Evolutionary conservation across 345 rosid species (phyloP).

Genomic region (Carallia brachiata): DNA sequence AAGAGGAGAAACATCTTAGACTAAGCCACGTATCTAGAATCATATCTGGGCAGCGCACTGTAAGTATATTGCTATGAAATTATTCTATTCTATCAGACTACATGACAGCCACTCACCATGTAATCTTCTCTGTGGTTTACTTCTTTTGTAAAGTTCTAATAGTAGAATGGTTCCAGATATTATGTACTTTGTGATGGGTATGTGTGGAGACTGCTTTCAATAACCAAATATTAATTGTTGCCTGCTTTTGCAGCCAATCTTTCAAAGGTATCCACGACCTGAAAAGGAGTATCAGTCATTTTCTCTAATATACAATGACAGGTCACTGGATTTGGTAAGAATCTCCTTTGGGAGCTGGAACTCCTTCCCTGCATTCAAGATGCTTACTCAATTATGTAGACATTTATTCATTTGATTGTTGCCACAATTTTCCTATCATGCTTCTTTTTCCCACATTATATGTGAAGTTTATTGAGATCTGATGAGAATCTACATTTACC

Average conservation of each 20-base stretch:
- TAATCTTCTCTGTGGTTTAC: not conserved
- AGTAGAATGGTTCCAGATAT: conserved; percentile 9
- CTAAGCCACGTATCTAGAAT: conserved; percentile 88
- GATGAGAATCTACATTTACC: conserved; percentile 14
- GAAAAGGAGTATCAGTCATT: conserved; percentile 99
- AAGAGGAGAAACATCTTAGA: conserved; percentile 84
- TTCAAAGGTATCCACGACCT: conserved; percentile 96
- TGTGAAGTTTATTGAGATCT: conserved; percentile 13
- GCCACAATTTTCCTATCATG: conserved; percentile 7
- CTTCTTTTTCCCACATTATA: conserved; percentile 3
- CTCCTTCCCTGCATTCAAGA: conserved; percentile 10
- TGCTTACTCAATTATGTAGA: not conserved
- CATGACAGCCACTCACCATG: not conserved
- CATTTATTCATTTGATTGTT: conserved; percentile 14
- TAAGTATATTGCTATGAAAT: conserved; percentile 42
- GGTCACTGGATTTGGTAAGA: conserved; percentile 93
- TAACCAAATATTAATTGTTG: conserved; percentile 11
- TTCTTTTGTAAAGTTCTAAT: conserved; percentile 9
- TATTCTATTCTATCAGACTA: not conserved
- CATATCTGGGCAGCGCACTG: conserved; percentile 96
- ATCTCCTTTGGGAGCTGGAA: not conserved
- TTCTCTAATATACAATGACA: conserved; percentile 92
- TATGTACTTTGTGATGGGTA: not conserved
- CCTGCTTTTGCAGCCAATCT: conserved; percentile 69
- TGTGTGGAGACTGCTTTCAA: not conserved